Percentiles rank a stretch among this genome's conserved stretches.
These are phyloP conservation scores for Chalaropsis ovoidea DNA, from an alignment of 2,329 filamentous ascomycete genomes.

Conservation along the genomic window DNA sequence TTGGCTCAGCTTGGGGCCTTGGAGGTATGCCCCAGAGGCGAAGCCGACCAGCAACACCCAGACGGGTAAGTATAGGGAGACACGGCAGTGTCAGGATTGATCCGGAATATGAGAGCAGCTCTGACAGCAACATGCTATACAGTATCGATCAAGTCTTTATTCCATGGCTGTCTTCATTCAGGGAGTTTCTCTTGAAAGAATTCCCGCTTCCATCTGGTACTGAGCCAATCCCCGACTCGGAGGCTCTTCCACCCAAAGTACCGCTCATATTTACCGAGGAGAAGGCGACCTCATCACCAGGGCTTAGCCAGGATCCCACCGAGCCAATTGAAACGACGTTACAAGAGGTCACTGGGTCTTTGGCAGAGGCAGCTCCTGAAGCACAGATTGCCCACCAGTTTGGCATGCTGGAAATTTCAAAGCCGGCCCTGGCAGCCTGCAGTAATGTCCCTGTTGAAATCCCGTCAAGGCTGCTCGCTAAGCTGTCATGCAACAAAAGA, in stretches of 20 bases:
- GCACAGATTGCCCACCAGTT: constrained; percentile 16
- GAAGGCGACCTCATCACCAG: neutral
- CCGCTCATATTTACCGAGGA: constrained; percentile 17
- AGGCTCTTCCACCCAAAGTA: constrained; percentile 64
- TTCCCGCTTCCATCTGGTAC: constrained; percentile 60
- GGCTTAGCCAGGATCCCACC: neutral
- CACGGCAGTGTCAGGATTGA: neutral
- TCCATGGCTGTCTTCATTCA: constrained; percentile 62
- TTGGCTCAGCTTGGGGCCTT: constrained; percentile 72
- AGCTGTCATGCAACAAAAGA: constrained; percentile 55
- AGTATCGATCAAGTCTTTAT: constrained; percentile 76
- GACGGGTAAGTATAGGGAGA: constrained; percentile 57
- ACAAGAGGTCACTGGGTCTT: too few species aligned
- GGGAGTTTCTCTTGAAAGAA: constrained; percentile 52
- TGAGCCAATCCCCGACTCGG: constrained; percentile 61
- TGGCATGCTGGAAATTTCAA: constrained; percentile 18
- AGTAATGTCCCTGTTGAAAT: constrained; percentile 22
- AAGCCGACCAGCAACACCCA: constrained; percentile 86
- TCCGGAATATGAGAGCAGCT: neutral
- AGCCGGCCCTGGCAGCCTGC: neutral
- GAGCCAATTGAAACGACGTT: neutral
- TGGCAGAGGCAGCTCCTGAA: constrained; percentile 32
- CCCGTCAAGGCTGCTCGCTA: constrained; percentile 33
- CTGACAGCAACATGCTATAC: neutral
- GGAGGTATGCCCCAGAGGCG: constrained; percentile 65